These are phyloP conservation scores for Limtongia smithiae DNA, from an alignment of 805 yeast genomes.

Conservation along the genomic window DNA sequence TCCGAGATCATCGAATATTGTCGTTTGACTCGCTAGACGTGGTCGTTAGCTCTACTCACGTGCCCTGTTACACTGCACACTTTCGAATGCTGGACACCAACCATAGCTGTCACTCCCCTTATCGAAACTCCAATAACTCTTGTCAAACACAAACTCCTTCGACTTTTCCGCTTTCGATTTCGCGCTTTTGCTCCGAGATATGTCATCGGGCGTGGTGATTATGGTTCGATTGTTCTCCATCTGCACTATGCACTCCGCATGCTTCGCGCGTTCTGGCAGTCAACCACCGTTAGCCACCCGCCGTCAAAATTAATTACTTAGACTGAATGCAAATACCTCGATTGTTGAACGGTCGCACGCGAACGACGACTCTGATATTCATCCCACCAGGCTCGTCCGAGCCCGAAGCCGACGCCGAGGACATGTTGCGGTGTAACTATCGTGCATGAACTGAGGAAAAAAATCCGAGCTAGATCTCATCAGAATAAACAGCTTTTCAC, in stretches of 20 bases:
- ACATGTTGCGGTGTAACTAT: too few species aligned
- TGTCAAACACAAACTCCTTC: conserved; percentile 23
- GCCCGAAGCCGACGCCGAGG: too few species aligned
- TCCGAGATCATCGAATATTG: conserved; percentile 55
- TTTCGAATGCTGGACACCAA: too few species aligned
- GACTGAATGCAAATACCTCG: conserved; percentile 32
- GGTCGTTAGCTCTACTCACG: too few species aligned
- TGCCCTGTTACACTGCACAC: too few species aligned
- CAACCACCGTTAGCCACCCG: too few species aligned
- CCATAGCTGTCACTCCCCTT: conserved; percentile 34
- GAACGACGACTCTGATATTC: conserved; percentile 41
- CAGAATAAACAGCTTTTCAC: too few species aligned
- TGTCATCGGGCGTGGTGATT: conserved; percentile 9
- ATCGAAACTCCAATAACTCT: conserved; percentile 19
- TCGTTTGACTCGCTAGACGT: conserved; percentile 41
- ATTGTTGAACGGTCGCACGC: conserved; percentile 39
- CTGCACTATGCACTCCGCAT: conserved; percentile 18
- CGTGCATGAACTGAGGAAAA: too few species aligned
- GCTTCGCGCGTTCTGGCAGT: conserved; percentile 16
- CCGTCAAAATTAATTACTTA: too few species aligned
- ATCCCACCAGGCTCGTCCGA: conserved; percentile 29
- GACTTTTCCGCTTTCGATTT: conserved; percentile 12
- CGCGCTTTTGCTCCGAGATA: neutral
- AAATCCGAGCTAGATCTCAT: too few species aligned
- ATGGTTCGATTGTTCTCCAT: conserved; percentile 21